Evolutionary conservation across 2,329 filamentous ascomycete species (phyloP).

Genomic region (Paramyrothecium roridum): DNA sequence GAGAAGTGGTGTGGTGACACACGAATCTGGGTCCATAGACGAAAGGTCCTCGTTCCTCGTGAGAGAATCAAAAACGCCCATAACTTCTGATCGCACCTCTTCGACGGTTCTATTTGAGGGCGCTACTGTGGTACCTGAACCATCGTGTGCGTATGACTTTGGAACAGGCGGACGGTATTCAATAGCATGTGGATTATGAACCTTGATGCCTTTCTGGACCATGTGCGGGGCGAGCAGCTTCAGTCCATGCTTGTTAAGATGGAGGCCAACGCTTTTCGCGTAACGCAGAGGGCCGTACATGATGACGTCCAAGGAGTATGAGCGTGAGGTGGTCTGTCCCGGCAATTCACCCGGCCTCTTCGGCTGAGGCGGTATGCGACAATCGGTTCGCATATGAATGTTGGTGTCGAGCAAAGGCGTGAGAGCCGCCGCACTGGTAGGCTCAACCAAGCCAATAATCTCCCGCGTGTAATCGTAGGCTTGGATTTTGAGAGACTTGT

Average conservation of each 20-base stretch:
- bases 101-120: slow-evolving; percentile 65
- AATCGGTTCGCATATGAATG: slow-evolving; percentile 65
- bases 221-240: slow-evolving; percentile 65
- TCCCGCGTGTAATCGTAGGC: slow-evolving; percentile 69
- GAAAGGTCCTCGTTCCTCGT: slow-evolving; percentile 73
- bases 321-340: slow-evolving; percentile 58
- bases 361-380: slow-evolving; percentile 65
- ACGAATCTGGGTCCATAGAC: slow-evolving; percentile 61
- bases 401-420: slow-evolving; percentile 69
- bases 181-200: slow-evolving; percentile 73
- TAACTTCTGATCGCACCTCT: slow-evolving; percentile 80
- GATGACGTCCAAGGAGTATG: slow-evolving; percentile 67
- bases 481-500: slow-evolving; percentile 59
- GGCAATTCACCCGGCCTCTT: slow-evolving; percentile 61
- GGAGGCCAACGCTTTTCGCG: slow-evolving; percentile 62
- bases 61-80: slow-evolving; percentile 84
- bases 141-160: slow-evolving; percentile 26
- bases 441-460: slow-evolving; percentile 75
- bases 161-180: slow-evolving; percentile 40
- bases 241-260: slow-evolving; percentile 61
- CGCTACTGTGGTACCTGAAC: slow-evolving; percentile 21
- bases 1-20: slow-evolving; percentile 67
- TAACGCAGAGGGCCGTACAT: slow-evolving; percentile 74
- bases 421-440: slow-evolving; percentile 63
- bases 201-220: slow-evolving; percentile 64